A percentile compares a stretch with the other conserved stretches of the same genome.
Evolutionary conservation across 805 yeast genomes (phyloP).

Genomic region (Metschnikowia proteae): DNA sequence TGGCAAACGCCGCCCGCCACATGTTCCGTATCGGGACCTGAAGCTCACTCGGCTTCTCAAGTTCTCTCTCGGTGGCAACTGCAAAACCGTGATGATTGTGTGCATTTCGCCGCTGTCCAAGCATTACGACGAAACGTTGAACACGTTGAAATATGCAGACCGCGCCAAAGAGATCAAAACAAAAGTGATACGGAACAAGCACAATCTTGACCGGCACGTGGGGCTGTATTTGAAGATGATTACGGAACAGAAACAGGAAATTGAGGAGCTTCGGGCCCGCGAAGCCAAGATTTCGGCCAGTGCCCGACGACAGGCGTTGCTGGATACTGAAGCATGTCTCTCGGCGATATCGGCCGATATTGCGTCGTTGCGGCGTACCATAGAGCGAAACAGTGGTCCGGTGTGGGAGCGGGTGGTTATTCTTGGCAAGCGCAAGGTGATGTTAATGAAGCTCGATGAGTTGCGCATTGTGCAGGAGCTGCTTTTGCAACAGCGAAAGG

Average conservation of each 20-base stretch:
- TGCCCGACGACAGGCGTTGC: constrained; percentile 27
- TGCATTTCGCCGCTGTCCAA: constrained; percentile 83
- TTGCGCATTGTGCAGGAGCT: constrained; percentile 5
- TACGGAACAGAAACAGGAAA: constrained; percentile 72
- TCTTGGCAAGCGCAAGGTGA: constrained; percentile 44
- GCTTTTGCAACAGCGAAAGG: neutral
- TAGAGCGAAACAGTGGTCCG: constrained; percentile 43
- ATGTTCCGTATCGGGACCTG: constrained; percentile 88
- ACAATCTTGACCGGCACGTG: constrained; percentile 74
- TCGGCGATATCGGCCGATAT: constrained; percentile 40
- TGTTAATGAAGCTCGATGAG: constrained; percentile 15
- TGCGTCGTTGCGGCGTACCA: constrained; percentile 36
- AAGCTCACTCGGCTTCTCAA: constrained; percentile 82
- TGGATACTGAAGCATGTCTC: constrained; percentile 37
- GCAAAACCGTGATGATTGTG: constrained; percentile 94
- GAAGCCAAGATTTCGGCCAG: constrained; percentile 45
- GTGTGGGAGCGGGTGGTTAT: constrained; percentile 41
- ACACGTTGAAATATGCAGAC: constrained; percentile 87
- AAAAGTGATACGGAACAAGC: constrained; percentile 67
- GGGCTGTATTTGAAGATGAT: constrained; percentile 82
- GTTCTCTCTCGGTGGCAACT: constrained; percentile 89
- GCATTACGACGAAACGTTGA: constrained; percentile 91
- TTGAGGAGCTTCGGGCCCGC: constrained; percentile 59
- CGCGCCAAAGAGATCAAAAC: constrained; percentile 90
- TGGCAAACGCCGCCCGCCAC: constrained; percentile 60